These are phyloP conservation scores for Lignosus rhinocerotis DNA, from an alignment of 1,284 basidiomycete genomes.

Conservation along the genomic window DNA sequence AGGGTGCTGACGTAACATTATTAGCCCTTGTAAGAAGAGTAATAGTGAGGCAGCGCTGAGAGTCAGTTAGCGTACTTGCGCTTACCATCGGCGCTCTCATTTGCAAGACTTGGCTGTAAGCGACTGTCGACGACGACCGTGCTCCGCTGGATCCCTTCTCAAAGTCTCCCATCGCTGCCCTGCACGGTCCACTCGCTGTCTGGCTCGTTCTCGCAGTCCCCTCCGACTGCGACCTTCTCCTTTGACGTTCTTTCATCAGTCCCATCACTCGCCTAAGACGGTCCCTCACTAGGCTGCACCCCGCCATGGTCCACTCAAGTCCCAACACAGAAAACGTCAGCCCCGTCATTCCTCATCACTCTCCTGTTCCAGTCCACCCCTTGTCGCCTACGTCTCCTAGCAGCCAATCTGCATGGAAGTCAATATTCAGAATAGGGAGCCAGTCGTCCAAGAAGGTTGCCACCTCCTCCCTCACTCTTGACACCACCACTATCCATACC, in stretches of 20 bases:
- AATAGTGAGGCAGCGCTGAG: slow-evolving; percentile 1
- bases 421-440: slow-evolving; percentile 56
- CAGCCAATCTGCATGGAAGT: slow-evolving; percentile 50
- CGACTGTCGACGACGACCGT: slow-evolving; percentile 19
- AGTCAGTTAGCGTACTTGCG: slow-evolving; percentile 2
- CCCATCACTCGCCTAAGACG: slow-evolving; percentile 15
- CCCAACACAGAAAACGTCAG: slow-evolving; percentile 26
- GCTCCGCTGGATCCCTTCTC: slow-evolving; percentile 20
- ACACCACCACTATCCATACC: slow-evolving; percentile 39
- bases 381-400: slow-evolving; percentile 22
- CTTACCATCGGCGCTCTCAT: slow-evolving; percentile 17
- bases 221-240: neutral
- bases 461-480: slow-evolving; percentile 36
- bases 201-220: slow-evolving; percentile 1
- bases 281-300: slow-evolving; percentile 11
- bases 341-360: slow-evolving; percentile 25
- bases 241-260: slow-evolving; percentile 14
- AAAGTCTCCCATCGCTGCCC: slow-evolving; percentile 11
- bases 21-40: slow-evolving; percentile 9
- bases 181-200: slow-evolving; percentile 10
- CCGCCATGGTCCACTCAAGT: slow-evolving; percentile 23
- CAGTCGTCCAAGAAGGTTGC: slow-evolving; percentile 50
- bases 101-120: slow-evolving; percentile 19
- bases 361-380: slow-evolving; percentile 20
- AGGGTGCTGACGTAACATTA: slow-evolving; percentile 13